Conservation (phyloP, 768 basidiomycete species). For the Scleroderma citrinum region DNA sequence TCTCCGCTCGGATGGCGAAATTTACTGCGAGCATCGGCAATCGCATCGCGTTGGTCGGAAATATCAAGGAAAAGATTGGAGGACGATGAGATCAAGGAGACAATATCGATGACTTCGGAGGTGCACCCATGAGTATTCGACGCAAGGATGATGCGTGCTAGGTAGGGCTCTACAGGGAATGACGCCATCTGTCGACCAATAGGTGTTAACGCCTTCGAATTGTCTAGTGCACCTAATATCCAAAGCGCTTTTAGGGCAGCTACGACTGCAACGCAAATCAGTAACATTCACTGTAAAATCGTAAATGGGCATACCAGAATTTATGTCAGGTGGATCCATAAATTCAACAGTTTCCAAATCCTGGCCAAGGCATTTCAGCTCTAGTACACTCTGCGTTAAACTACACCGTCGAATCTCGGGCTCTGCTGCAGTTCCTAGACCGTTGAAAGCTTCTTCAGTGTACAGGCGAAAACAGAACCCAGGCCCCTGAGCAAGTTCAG, state of each 20-base stretch:
- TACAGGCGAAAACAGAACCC: conserved; percentile 92
- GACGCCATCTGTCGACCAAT: conserved; percentile 79
- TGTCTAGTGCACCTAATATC: conserved; percentile 74
- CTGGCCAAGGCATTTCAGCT: conserved; percentile 79
- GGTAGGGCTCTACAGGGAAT: conserved; percentile 89
- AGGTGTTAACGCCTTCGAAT: conserved; percentile 56
- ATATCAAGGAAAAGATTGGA: conserved; percentile 79
- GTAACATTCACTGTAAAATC: not conserved
- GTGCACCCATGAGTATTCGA: conserved; percentile 71
- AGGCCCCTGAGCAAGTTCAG: conserved; percentile 43
- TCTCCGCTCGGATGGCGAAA: conserved; percentile 86
- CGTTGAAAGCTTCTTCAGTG: conserved; percentile 72
- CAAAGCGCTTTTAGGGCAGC: conserved; percentile 68
- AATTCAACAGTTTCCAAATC: conserved; percentile 78
- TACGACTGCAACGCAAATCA: conserved; percentile 34
- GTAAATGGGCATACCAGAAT: conserved; percentile 53
- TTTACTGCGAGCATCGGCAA: conserved; percentile 62
- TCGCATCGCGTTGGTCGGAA: conserved; percentile 66
- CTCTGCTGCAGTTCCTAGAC: conserved; percentile 59
- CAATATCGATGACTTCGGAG: conserved; percentile 73
- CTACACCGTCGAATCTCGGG: conserved; percentile 91
- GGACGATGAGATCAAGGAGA: conserved; percentile 77
- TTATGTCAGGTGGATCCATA: conserved; percentile 79
- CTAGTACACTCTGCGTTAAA: conserved; percentile 75
- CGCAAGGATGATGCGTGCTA: conserved; percentile 74